Base-by-base conservation (phyloP, 75 land plant species). In the Cryptomeria japonica region DNA sequence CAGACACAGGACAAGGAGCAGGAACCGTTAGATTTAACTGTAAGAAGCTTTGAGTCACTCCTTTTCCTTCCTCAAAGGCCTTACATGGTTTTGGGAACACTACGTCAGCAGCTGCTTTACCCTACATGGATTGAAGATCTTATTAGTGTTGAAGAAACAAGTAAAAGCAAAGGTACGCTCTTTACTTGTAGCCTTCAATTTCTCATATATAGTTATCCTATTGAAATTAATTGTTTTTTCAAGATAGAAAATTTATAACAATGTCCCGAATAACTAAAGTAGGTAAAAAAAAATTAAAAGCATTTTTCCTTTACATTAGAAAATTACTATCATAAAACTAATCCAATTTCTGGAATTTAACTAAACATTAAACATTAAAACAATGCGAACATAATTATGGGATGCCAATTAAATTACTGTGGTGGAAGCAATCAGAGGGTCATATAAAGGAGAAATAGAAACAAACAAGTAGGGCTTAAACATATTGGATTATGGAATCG, bases 21-120 rank as follows among this genome's bases (percentile, higher is more conserved):
- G 2, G 22, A 84, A 90, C 86, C n/a, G n/a, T 82, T 85, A 25
- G 90, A 49, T n/a, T 34, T 55, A 28, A 82, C 84, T 44, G 34
- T 14, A 46, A 87, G 73, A 83, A 91, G 88, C 32, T 83, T 87
- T 34, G 84, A 88, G 36, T 90, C 89, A 22, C 88, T 97, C 28
- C 94, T 98, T 88, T 98, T 98, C 89, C 94, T 98, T 75, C 99
- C 99, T 84, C 99, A 98, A 89, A 93, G 92, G 87, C 99, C 99
- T 49, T 98, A 98, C 88, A 98, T 98, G 99, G 99, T 95, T 87
- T 91, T 98, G 70, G 99, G 99, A 68, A 95, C 96, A 64, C 92
- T 98, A 77, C 95, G 98, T 22, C 94, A 96, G 87, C 99, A 98
- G 91, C 89, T 98, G 88, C 93, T 98, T 86, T 98, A 98, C 92